phyloP scores from a whole-genome alignment of 441 rosid species.

The Heliophila coronopifolia region DNA sequence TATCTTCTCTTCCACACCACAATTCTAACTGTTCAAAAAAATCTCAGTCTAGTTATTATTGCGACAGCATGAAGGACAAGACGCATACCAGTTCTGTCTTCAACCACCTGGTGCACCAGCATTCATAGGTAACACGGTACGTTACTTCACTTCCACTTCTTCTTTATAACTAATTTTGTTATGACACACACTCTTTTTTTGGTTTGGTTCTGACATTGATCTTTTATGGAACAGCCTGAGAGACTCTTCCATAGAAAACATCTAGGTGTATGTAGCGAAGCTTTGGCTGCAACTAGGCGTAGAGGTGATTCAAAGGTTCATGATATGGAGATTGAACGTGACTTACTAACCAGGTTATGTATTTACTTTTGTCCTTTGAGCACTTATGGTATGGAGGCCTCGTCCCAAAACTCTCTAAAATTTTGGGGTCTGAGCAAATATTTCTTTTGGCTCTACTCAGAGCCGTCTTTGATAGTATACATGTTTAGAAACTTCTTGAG shows the following conservation, averaged over 20 bases:
- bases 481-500: neutral
- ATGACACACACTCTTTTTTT: too few relatives aligned
- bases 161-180: neutral
- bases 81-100: slow-evolving; percentile 81
- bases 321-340: slow-evolving; percentile 71
- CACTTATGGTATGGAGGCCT: too few relatives aligned
- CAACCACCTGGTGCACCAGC: slow-evolving; percentile 88
- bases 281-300: slow-evolving; percentile 86
- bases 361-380: neutral
- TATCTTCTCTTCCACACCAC: slow-evolving; percentile 2
- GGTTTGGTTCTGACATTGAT: slow-evolving; percentile 18
- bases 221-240: slow-evolving; percentile 79
- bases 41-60: neutral
- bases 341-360: slow-evolving; percentile 68
- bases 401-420: too few relatives aligned
- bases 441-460: too few relatives aligned
- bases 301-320: slow-evolving; percentile 53
- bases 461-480: too few relatives aligned
- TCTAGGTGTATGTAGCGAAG: slow-evolving; percentile 69
- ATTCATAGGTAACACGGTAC: slow-evolving; percentile 86
- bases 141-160: slow-evolving; percentile 8
- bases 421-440: too few relatives aligned
- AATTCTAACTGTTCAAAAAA: neutral
- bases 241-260: slow-evolving; percentile 78
- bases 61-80: slow-evolving; percentile 62